Percentiles rank a stretch among this genome's conserved stretches.
Evolutionary conservation across 352 stramenopile species (phyloP).

Genomic region (Globisporangium irregulare): DNA sequence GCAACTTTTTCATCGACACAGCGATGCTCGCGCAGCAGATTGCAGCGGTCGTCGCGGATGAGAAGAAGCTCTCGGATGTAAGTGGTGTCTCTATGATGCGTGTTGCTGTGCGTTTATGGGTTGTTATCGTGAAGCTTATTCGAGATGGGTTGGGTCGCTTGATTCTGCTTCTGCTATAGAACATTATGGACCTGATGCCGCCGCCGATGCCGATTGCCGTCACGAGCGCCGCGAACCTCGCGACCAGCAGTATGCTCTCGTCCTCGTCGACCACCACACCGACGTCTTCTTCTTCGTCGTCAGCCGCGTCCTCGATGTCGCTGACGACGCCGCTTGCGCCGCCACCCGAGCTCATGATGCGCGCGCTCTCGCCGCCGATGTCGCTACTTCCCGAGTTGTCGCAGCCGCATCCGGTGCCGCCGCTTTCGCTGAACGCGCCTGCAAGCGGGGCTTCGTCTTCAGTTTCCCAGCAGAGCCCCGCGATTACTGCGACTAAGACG

Average conservation of each 20-base stretch:
- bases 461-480: background rate
- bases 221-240: slow-evolving; percentile 11
- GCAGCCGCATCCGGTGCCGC: slow-evolving; percentile 24
- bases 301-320: slow-evolving; percentile 20
- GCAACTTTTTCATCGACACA: slow-evolving; percentile 66
- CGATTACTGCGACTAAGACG: background rate
- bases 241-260: slow-evolving; percentile 5
- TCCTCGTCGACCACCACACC: slow-evolving; percentile 6
- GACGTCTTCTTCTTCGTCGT: slow-evolving; percentile 28
- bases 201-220: slow-evolving; percentile 26
- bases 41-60: slow-evolving; percentile 58
- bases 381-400: slow-evolving; percentile 63
- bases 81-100: background rate
- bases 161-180: slow-evolving; percentile 25
- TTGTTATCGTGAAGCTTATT: slow-evolving; percentile 1
- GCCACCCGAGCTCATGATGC: slow-evolving; percentile 65
- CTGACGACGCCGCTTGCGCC: slow-evolving; percentile 56
- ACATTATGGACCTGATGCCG: slow-evolving; percentile 79
- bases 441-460: background rate
- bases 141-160: background rate
- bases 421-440: slow-evolving; percentile 33
- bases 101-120: background rate
- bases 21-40: slow-evolving; percentile 57
- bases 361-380: slow-evolving; percentile 66
- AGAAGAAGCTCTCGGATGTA: slow-evolving; percentile 82